A percentile compares a stretch with the other conserved stretches of the same genome.
Evolutionary conservation across 1,139 yeast genomes (phyloP).

Genomic region (Lodderomyces orthopsilosis): DNA sequence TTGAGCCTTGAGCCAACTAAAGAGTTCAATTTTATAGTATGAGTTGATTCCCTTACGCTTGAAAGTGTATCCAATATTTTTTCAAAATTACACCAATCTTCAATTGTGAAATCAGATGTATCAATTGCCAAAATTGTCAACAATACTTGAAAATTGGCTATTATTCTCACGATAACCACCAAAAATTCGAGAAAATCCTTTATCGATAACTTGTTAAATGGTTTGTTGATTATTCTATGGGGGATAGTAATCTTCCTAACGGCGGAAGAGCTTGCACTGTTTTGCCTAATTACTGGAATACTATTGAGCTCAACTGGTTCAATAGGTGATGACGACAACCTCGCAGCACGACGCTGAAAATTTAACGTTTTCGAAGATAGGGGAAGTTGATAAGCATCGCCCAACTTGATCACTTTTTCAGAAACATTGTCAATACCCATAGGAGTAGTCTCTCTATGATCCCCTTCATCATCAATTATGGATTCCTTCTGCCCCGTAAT

Average conservation of each 20-base stretch:
- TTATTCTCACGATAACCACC: slow-evolving; percentile 35
- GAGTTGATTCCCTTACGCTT: slow-evolving; percentile 1
- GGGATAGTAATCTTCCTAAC: slow-evolving; percentile 36
- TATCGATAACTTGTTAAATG: slow-evolving; percentile 37
- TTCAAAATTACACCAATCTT: slow-evolving; percentile 15
- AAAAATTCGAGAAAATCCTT: slow-evolving; percentile 41
- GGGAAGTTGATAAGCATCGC: slow-evolving; percentile 38
- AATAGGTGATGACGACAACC: slow-evolving; percentile 6
- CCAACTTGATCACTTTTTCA: slow-evolving; percentile 36
- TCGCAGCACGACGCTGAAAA: slow-evolving; percentile 28
- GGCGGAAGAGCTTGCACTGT: slow-evolving; percentile 6
- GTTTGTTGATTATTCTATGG: slow-evolving; percentile 42
- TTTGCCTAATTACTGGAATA: slow-evolving; percentile 13
- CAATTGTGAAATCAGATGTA: slow-evolving; percentile 6
- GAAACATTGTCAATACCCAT: slow-evolving; percentile 9
- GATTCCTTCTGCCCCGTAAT: slow-evolving; percentile 19
- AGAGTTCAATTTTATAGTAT: not conserved
- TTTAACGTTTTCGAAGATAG: slow-evolving; percentile 43
- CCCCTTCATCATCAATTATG: slow-evolving; percentile 11
- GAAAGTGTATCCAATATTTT: slow-evolving; percentile 4
- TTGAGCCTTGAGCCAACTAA: not conserved
- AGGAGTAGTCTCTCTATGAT: slow-evolving; percentile 1
- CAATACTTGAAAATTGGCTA: slow-evolving; percentile 36
- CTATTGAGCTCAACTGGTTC: slow-evolving; percentile 14
- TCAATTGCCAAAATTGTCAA: slow-evolving; percentile 15